Evolutionary conservation across 2,329 filamentous ascomycete species (phyloP), one percentile per base, ranked within the genome.

Genomic region (Claviceps africana): DNA sequence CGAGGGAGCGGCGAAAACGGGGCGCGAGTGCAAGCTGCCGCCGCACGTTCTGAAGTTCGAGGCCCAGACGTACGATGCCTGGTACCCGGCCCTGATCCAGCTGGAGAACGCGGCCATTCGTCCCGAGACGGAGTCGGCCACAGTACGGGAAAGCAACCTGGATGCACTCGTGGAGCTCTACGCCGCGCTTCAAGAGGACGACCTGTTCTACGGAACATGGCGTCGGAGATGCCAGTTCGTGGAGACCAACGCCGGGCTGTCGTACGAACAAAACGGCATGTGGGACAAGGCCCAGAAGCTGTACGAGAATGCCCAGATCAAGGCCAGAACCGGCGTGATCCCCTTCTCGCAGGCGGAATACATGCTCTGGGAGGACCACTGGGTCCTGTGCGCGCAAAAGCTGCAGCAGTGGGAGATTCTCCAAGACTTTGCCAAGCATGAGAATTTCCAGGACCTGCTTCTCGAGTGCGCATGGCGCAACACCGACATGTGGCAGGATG

Each of bases 301-400:
- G 72, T 98, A 97, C 66, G 93, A 99, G 67, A 85, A 85, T 52
- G 93, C 94, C 0, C 94, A 98, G 67, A 88, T 98, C 66, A 98
- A 97, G 67, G 93, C 94, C 45, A 82, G 94, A 47, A 97, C 91
- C 0, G 93, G 90, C 50, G 88, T 91, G n/a, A 82, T 97, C 55
- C 91, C 93, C 0, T 97, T 96, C 67, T 95, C 91, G 1, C 87
- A 94, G 61, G 89, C 85, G 33, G 93, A 99, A 68, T 99, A 99
- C 69, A 96, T 95, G 80, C 78, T 99, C 1, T 99, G 93, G 93
- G 93, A 99, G 69, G 93, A 99, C 64, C 94, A 98, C 61, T 99
- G 93, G 93, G 84, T 98, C 43, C 78, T 96, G 48, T 98, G 93
- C 66, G 93, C 91, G 0, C 89, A 97, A 70, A 98, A 98, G 70